phyloP scores from a whole-genome alignment of 306 rosid species.

The Oemleria cerasiformis region DNA sequence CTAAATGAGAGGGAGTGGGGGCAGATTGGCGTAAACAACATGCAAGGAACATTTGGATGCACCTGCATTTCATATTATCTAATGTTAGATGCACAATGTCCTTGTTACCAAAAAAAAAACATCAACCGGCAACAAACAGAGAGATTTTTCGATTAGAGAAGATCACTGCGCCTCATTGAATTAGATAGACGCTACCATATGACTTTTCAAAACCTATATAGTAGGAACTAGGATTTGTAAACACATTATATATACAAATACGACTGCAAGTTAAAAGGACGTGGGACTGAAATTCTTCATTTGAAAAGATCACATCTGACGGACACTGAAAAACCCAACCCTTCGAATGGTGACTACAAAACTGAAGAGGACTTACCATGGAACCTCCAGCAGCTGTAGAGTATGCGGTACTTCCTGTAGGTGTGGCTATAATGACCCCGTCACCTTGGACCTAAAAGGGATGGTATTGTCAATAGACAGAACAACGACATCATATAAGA shows the following conservation, averaged over 20 bases:
- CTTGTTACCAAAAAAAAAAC: background rate
- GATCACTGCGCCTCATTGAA: background rate
- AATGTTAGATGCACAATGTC: conserved; percentile 23
- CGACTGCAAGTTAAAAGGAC: background rate
- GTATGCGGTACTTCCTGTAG: conserved; percentile 99
- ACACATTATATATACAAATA: background rate
- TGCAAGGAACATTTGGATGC: conserved; percentile 99
- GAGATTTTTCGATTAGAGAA: too few relatives aligned
- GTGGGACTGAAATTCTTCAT: background rate
- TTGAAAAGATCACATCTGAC: background rate
- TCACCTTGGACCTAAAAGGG: conserved; percentile 91
- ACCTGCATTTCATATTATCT: conserved; percentile 57
- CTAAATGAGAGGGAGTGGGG: conserved; percentile 98
- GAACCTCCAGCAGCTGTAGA: conserved; percentile 99
- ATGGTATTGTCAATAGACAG: conserved; percentile 14
- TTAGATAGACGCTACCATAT: background rate
- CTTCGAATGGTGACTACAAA: background rate
- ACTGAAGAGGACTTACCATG: conserved; percentile 53
- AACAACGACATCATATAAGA: conserved; percentile 24
- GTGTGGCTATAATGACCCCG: conserved; percentile 97
- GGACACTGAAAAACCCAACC: background rate
- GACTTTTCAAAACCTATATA: background rate
- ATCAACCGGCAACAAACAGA: background rate
- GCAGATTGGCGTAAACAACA: conserved; percentile 96
- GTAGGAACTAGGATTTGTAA: background rate